Evolutionary conservation across 495 filamentous ascomycete genomes (phyloP), one percentile per base, ranked within the genome.

Genomic region (Filosporella fistucella): DNA sequence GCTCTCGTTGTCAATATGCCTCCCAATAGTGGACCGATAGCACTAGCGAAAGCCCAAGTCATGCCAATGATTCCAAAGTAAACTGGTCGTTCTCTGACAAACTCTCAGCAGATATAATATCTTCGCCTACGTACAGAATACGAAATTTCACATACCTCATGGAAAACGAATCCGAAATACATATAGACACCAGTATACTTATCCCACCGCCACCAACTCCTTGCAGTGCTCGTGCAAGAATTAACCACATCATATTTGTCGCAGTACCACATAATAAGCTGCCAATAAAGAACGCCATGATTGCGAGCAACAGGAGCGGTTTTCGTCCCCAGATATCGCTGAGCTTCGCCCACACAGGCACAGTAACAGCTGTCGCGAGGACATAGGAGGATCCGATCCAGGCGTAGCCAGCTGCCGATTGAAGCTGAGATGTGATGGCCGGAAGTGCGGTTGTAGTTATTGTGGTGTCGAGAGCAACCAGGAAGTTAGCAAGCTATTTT

Each of bases 271-370:
- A 84, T 20, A 90, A 70, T 42, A 90, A 85, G 14, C 77, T 83
- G 21, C 59, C 57, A 48, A 65, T 54, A 45, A 90, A 77, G 66
- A 90, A 84, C 25, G 79, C 57, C 17, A 80, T 60, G 36, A 83
- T 83, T 23, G 85, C 82, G 11, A 76, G 44, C n/a, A 93, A 64
- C 30, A 91, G 68, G 30, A 87, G 78, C 3, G 74, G 76, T 57
- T 91, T 93, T 24, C 88, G 76, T 7, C 88, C 88, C 70, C 77
- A 91, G 46, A 93, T 89, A 55, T 91, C 88, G 24, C 63, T 68
- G 26, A 68, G 60, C 55, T 70, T 71, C 24, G 65, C 64, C 66
- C 69, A 74, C 34, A 68, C 64, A 4, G 69, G 69, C 4, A 62
- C 47, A 32, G 66, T 61, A 28, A 68, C 68, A 32, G 68, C 65